A percentile compares a stretch with the other conserved stretches of the same genome.
Evolutionary conservation across 108 stramenopile genomes (phyloP).

Genomic region (Cyclotella cryptica): DNA sequence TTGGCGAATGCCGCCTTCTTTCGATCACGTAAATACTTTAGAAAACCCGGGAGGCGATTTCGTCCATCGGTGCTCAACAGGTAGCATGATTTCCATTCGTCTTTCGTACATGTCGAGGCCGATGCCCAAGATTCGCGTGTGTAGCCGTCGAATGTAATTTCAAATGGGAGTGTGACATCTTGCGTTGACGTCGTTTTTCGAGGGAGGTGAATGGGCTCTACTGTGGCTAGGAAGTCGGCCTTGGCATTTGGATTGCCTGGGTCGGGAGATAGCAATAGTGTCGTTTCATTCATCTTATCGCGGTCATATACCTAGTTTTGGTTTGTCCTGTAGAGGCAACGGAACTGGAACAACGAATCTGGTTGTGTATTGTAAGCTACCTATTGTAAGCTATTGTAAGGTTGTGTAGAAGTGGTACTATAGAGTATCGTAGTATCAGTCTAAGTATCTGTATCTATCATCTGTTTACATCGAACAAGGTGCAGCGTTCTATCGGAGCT

Average conservation of each 20-base stretch:
- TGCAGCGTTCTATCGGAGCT: no score
- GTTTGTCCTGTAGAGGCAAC: no score
- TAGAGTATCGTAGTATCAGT: no score
- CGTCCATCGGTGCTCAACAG: constrained; percentile 66
- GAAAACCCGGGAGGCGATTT: constrained; percentile 80
- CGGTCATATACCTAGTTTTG: no score
- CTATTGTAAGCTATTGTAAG: no score
- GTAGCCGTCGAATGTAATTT: constrained; percentile 74
- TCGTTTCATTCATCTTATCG: constrained; percentile 53
- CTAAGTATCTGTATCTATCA: no score
- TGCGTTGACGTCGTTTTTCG: not conserved
- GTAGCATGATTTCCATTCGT: constrained; percentile 41
- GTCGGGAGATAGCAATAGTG: constrained; percentile 31
- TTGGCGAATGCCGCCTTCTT: constrained; percentile 77
- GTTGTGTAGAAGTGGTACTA: no score
- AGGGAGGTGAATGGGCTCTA: constrained; percentile 45
- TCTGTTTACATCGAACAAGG: no score
- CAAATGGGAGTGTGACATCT: constrained; percentile 40
- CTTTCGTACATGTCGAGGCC: constrained; percentile 27
- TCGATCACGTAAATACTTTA: constrained; percentile 70
- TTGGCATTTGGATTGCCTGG: constrained; percentile 63
- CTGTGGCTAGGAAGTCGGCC: constrained; percentile 73
- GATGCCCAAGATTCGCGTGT: constrained; percentile 81
- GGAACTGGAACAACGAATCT: no score
- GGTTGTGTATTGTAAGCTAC: no score